Percentiles rank a stretch among this genome's conserved stretches.
Evolutionary conservation across 805 yeast species (phyloP).

Genomic region (Pichia paraexigua): DNA sequence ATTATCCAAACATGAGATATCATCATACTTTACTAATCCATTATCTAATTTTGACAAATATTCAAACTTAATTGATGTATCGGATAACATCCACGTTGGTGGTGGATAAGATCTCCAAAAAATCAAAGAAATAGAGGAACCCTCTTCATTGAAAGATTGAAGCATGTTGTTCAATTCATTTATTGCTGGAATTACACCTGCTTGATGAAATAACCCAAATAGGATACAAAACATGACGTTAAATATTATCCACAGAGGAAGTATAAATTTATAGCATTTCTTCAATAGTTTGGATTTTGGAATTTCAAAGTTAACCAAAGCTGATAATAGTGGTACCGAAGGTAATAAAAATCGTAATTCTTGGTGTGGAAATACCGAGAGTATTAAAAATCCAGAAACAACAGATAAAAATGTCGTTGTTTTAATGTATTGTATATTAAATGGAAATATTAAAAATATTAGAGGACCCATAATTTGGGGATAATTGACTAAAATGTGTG

Average conservation of each 20-base stretch:
- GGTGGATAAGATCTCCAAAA: constrained; percentile 97
- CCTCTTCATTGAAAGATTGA: neutral
- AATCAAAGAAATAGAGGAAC: constrained; percentile 31
- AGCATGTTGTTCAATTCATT: constrained; percentile 26
- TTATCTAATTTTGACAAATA: neutral
- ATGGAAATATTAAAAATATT: constrained; percentile 37
- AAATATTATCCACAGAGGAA: constrained; percentile 52
- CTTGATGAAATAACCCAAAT: constrained; percentile 84
- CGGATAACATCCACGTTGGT: constrained; percentile 65
- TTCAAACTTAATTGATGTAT: neutral
- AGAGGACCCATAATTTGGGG: constrained; percentile 84
- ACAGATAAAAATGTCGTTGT: constrained; percentile 55
- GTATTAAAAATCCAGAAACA: constrained; percentile 48
- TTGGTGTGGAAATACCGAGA: constrained; percentile 84
- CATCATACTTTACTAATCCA: neutral
- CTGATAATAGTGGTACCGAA: constrained; percentile 58
- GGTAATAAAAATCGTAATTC: constrained; percentile 87
- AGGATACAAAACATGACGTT: constrained; percentile 50
- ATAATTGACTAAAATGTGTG: constrained; percentile 65
- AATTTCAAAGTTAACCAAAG: constrained; percentile 33
- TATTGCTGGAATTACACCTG: constrained; percentile 74
- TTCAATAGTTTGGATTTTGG: neutral
- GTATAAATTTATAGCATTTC: constrained; percentile 17
- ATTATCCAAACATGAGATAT: neutral
- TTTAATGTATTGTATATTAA: constrained; percentile 32